Conservation (phyloP, 2,329 filamentous ascomycete species). For the Claviceps citrina region DNA sequence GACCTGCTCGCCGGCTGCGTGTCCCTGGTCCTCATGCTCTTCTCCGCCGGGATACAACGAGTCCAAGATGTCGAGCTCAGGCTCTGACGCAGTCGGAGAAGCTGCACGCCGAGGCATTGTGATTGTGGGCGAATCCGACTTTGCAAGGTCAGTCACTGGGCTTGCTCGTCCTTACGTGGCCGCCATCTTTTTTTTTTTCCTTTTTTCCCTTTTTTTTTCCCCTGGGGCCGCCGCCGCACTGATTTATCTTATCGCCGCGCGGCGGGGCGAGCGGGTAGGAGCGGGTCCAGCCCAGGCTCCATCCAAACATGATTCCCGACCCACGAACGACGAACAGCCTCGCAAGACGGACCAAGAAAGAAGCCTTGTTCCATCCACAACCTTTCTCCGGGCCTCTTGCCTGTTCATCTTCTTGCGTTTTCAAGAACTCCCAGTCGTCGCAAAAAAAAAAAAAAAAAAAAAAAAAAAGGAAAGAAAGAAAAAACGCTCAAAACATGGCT, state of each 20-base stretch:
- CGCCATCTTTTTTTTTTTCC: slow-evolving; percentile 13
- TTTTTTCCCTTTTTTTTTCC: background rate
- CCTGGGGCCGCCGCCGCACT: background rate
- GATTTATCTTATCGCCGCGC: slow-evolving; percentile 25
- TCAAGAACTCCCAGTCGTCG: too few species aligned
- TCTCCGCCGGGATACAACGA: slow-evolving; percentile 53
- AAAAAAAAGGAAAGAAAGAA: too few species aligned
- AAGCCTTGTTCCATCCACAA: background rate
- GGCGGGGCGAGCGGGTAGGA: slow-evolving; percentile 9
- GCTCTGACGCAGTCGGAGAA: slow-evolving; percentile 76
- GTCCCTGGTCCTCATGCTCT: slow-evolving; percentile 27
- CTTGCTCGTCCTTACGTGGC: background rate
- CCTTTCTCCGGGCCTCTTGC: too few species aligned
- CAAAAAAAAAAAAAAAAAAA: too few species aligned
- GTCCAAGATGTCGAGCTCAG: slow-evolving; percentile 77
- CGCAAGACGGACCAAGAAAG: background rate
- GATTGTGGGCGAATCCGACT: background rate
- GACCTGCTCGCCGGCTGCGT: slow-evolving; percentile 28
- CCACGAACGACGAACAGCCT: too few species aligned
- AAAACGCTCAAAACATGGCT: slow-evolving; percentile 19
- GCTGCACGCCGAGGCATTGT: slow-evolving; percentile 56
- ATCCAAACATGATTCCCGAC: too few species aligned
- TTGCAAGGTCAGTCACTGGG: background rate
- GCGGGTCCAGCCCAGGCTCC: too few species aligned
- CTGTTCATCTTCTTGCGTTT: too few species aligned